Evolutionary conservation across 768 basidiomycete genomes (phyloP), one percentile per base, ranked within the genome.

Genomic region (Tylopilus plumbeoviolaceoides): DNA sequence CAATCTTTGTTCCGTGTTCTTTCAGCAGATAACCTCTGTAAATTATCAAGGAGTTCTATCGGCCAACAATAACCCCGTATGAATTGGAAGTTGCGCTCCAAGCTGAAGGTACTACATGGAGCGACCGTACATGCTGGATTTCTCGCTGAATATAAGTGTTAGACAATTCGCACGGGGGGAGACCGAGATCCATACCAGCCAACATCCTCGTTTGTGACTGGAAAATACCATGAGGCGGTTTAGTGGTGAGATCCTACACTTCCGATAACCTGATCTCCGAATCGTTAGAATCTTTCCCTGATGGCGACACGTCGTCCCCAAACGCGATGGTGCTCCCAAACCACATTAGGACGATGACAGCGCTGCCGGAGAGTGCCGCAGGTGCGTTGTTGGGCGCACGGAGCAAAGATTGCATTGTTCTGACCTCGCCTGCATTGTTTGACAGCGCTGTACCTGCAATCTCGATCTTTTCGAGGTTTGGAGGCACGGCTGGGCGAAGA

Each of bases 181-280:
- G 78, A 76, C 1, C 74, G 69, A 20, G 89, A 91, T 60, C 68
- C 72, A 5, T 90, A 92, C 55, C 76, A 74, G 50, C 94, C 94
- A 0, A 76, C 83, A 14, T 98, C 95, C 68, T 97, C 94, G 0
- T 78, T 94, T 2, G 71, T 89, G 3, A 93, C 89, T 0, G 95
- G 95, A 12, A 88, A 79, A 54, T 95, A 95, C 63, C 77, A 93
- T 20, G 17, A 89, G 84, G 64, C 80, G 79, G 10, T 93, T 85
- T 57, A 81, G 82, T 20, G 74, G 70, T 63, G 59, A 60, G 62
- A 33, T 15, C 17, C 40, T 23, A 17, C 30, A 23, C 23, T 23
- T 15, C 33, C 31, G 36, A 25, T 39, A n/a, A 38, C 28, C 0
- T 8, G n/a, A 3, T 36, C 39, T 57, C 66, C 27, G 30, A 25